These are phyloP conservation scores for Psilocybe cubensis DNA, from an alignment of 768 basidiomycete species.

Conservation along the genomic window DNA sequence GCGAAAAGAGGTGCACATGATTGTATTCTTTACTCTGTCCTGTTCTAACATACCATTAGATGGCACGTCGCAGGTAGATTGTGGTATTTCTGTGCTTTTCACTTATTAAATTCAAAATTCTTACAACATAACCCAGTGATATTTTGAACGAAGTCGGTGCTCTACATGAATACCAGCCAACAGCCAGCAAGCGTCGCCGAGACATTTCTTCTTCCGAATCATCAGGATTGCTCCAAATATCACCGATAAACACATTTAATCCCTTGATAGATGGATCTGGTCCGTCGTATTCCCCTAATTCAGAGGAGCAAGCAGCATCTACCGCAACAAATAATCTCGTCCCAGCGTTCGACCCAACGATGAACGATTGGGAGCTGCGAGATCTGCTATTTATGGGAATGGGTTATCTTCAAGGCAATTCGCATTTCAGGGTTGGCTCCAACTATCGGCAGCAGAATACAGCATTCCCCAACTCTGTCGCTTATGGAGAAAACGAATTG, in stretches of 20 bases:
- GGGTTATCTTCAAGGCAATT: neutral
- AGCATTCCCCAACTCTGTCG: neutral
- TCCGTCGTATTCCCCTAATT: neutral
- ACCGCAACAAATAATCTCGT: neutral
- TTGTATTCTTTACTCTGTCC: neutral
- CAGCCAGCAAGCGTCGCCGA: neutral
- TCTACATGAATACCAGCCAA: neutral
- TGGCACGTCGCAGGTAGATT: constrained; percentile 29
- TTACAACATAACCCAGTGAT: neutral
- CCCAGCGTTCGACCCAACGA: neutral
- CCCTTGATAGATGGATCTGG: neutral
- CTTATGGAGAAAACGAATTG: neutral
- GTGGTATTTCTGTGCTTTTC: neutral
- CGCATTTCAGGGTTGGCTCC: neutral
- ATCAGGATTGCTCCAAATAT: neutral
- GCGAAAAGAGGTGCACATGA: constrained; percentile 7
- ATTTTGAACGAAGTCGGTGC: neutral
- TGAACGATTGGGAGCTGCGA: neutral
- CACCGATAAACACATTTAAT: neutral
- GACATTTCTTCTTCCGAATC: neutral
- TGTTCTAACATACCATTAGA: constrained; percentile 15
- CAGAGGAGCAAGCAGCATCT: neutral
- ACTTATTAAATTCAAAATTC: neutral
- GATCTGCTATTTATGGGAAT: neutral
- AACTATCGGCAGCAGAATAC: neutral